Conservation (phyloP, 1,284 basidiomycete species). For the Malassezia yamatoensis region DNA sequence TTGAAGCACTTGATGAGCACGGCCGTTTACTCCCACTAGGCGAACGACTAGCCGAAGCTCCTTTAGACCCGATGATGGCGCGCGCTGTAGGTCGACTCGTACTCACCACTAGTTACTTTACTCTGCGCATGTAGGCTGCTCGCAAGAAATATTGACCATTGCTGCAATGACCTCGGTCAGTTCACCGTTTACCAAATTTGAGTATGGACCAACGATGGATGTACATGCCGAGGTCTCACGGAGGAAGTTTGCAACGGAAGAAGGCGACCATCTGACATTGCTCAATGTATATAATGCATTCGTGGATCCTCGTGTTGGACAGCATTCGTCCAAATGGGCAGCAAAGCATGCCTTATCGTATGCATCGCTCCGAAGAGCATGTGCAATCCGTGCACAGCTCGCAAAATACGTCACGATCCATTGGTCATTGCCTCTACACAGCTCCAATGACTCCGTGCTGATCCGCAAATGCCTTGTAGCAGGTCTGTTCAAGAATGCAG, state of each 20-base stretch:
- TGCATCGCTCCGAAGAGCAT: constrained; percentile 77
- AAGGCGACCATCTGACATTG: constrained; percentile 88
- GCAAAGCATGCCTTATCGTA: constrained; percentile 83
- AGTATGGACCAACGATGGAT: constrained; percentile 6
- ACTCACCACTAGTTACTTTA: constrained; percentile 59
- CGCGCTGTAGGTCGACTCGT: constrained; percentile 19
- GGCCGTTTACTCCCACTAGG: constrained; percentile 53
- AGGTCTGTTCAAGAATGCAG: constrained; percentile 89
- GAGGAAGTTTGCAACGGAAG: constrained; percentile 88
- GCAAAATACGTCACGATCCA: constrained; percentile 70
- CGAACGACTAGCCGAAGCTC: constrained; percentile 54
- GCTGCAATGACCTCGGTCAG: constrained; percentile 74
- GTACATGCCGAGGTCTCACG: constrained; percentile 61
- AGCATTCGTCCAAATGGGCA: constrained; percentile 75
- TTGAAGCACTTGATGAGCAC: constrained; percentile 53
- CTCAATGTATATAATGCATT: constrained; percentile 93
- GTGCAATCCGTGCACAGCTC: constrained; percentile 81
- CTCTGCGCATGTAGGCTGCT: constrained; percentile 71
- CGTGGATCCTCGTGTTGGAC: constrained; percentile 59
- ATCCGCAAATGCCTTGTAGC: constrained; percentile 74
- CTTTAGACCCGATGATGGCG: constrained; percentile 55
- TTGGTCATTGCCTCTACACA: constrained; percentile 9
- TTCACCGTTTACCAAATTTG: constrained; percentile 22
- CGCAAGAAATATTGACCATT: constrained; percentile 85
- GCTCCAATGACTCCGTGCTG: constrained; percentile 55